These are phyloP conservation scores for Punctularia strigosozonata DNA, from an alignment of 768 basidiomycete species.

Conservation along the genomic window DNA sequence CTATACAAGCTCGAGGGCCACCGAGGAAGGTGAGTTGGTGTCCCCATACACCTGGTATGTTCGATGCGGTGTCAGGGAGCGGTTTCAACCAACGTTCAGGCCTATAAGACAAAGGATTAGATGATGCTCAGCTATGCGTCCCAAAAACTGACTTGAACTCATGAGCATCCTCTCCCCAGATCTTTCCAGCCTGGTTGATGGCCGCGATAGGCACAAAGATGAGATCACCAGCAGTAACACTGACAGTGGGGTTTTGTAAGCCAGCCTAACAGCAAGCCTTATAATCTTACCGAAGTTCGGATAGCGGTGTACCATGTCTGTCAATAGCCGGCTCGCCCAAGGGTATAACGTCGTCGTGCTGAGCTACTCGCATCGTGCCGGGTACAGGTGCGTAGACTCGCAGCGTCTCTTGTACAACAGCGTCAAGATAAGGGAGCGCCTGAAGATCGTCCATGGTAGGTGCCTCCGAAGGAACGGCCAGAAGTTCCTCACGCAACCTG, in stretches of 20 bases:
- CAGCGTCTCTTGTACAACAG: constrained; percentile 12
- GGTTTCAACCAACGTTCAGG: not conserved
- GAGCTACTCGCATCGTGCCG: constrained; percentile 3
- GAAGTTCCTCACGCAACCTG: constrained; percentile 23
- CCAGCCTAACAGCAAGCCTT: not conserved
- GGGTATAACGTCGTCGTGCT: constrained; percentile 10
- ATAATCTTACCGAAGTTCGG: constrained; percentile 1
- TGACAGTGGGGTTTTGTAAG: not conserved
- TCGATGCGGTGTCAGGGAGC: not conserved
- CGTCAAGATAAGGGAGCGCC: constrained; percentile 20
- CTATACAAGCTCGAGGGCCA: constrained; percentile 48
- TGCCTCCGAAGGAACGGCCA: constrained; percentile 10
- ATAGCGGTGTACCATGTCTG: constrained; percentile 1
- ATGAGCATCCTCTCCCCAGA: constrained; percentile 28
- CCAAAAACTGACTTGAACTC: constrained; percentile 16
- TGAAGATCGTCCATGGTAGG: constrained; percentile 18
- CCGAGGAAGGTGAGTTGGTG: constrained; percentile 46
- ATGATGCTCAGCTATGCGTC: not conserved
- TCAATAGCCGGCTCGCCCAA: constrained; percentile 4
- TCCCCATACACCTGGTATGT: constrained; percentile 43
- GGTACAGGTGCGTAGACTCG: constrained; percentile 7
- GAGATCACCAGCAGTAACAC: constrained; percentile 12
- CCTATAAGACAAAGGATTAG: not conserved
- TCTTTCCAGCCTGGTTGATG: constrained; percentile 16
- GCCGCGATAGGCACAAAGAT: constrained; percentile 20